These are phyloP conservation scores for Dictyostelium brefeldianum DNA, from an alignment of 78 protist genomes.

Conservation along the genomic window DNA sequence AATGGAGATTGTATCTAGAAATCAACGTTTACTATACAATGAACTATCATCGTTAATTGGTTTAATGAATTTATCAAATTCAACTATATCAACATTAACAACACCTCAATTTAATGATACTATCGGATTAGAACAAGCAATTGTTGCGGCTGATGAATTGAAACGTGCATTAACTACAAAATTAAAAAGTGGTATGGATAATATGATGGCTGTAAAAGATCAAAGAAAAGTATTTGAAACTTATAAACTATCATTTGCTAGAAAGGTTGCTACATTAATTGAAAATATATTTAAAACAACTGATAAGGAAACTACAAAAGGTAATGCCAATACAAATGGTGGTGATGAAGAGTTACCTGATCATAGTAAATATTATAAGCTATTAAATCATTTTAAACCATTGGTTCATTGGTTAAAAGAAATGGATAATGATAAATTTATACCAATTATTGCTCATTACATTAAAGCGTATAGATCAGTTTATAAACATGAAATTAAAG, in stretches of 20 bases:
- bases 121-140: constrained; percentile 34
- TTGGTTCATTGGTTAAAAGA: constrained; percentile 71
- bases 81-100: constrained; percentile 20
- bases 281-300: constrained; percentile 32
- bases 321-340: no score
- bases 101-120: constrained; percentile 28
- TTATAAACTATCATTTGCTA: constrained; percentile 32
- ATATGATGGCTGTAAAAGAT: constrained; percentile 73
- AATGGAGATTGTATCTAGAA: constrained; percentile 78
- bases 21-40: constrained; percentile 25
- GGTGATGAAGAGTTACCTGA: constrained; percentile 30
- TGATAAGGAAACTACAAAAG: background rate
- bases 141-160: constrained; percentile 33
- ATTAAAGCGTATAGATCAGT: constrained; percentile 50
- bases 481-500: constrained; percentile 69
- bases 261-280: constrained; percentile 35
- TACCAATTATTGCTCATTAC: constrained; percentile 35
- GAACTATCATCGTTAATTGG: constrained; percentile 31
- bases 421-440: constrained; percentile 57
- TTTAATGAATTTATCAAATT: constrained; percentile 43
- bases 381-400: constrained; percentile 38
- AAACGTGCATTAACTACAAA: constrained; percentile 60
- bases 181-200: constrained; percentile 66
- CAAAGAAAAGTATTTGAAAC: constrained; percentile 62
- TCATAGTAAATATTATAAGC: background rate